Base-by-base conservation (phyloP, 2,329 filamentous ascomycete species). In the Claviceps sp. region DNA sequence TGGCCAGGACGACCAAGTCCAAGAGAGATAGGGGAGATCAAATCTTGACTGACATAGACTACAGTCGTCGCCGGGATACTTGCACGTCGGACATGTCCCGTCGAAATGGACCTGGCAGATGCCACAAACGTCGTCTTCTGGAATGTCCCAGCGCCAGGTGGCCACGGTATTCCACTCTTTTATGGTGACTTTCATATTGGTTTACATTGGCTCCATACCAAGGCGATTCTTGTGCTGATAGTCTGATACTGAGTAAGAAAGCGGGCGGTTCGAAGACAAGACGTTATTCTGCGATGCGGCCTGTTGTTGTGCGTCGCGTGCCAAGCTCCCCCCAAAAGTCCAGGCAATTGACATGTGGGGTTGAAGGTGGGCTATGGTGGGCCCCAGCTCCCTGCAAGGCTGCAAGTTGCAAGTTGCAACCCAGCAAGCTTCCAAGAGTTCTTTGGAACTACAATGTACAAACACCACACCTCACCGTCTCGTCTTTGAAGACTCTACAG, bases 71-170 rank as follows among this genome's bases (percentile, higher is more conserved):
- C 93, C 93, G 14, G 93, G 93, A 64, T 89, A 97, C 76, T 94
- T 95, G 82, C 93, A 98, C 51, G 89, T 94, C 46, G 93, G 90
- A 73, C 93, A 98, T 26, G 93, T 97, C 54, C 90, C 91, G 66
- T 98, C 93, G 65, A 97, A 98, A 62, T 95, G 87, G 56, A 95
- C 90, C 65, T 95, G 91, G 70, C 93, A 98, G 71, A 98, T 98
- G 61, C 93, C 93, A 62, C 93, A 98, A 56, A 97, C 90, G 66
- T 98, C 91, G 71, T 96, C 91, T 61, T 95, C 89, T 23, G 91
- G 89, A 62, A 97, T 87, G 66, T 97, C 88, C 93, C 93, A 98
- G 57, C 88, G 83, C 93, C 93, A 98, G 51, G 89, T 91, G 17
- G 93, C 93, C 56, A 98, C 88, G 4, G 89, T 86, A 62, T 93